Percentiles rank a stretch among this genome's conserved stretches.
Conservation (phyloP, 805 yeast species). For the Brettanomyces naardenensis region DNA sequence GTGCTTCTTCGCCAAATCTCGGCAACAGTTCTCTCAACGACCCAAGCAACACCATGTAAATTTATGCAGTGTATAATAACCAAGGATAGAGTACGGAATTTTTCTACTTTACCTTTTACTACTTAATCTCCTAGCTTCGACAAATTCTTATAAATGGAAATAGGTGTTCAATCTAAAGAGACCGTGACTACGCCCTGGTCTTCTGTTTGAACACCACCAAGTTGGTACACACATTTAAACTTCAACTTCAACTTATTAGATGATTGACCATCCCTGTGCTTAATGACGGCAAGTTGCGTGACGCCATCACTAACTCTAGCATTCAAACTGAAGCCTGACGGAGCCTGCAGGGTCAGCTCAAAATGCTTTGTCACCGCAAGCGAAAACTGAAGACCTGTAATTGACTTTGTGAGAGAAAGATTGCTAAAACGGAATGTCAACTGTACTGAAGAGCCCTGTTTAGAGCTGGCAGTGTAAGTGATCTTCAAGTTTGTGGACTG, state of each 20-base stretch:
- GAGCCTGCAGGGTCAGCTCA: slow-evolving; percentile 21
- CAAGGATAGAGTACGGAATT: too few relatives aligned
- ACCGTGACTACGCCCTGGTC: slow-evolving; percentile 48
- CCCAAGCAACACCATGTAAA: not conserved
- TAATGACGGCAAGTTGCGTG: slow-evolving; percentile 18
- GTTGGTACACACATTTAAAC: slow-evolving; percentile 58
- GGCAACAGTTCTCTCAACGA: not conserved
- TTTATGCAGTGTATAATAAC: too few relatives aligned
- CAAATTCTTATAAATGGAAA: too few relatives aligned
- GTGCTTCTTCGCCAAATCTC: not conserved
- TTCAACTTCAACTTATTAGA: slow-evolving; percentile 45
- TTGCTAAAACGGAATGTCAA: slow-evolving; percentile 18
- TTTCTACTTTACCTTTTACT: too few relatives aligned
- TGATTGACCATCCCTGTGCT: slow-evolving; percentile 11
- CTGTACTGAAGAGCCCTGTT: slow-evolving; percentile 10
- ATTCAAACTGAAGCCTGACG: slow-evolving; percentile 14
- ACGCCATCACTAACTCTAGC: slow-evolving; percentile 16
- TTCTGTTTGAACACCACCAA: slow-evolving; percentile 38
- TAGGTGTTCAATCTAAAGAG: not conserved
- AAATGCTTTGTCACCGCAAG: slow-evolving; percentile 28
- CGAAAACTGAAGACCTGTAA: slow-evolving; percentile 34
- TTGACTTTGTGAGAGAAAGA: slow-evolving; percentile 36
- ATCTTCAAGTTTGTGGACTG: slow-evolving; percentile 17
- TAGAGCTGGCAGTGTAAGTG: slow-evolving; percentile 16
- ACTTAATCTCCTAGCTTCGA: too few relatives aligned